Evolutionary conservation across 345 rosid genomes (phyloP), one percentile per base, ranked within the genome.

Genomic region (Dovyalis caffra): DNA sequence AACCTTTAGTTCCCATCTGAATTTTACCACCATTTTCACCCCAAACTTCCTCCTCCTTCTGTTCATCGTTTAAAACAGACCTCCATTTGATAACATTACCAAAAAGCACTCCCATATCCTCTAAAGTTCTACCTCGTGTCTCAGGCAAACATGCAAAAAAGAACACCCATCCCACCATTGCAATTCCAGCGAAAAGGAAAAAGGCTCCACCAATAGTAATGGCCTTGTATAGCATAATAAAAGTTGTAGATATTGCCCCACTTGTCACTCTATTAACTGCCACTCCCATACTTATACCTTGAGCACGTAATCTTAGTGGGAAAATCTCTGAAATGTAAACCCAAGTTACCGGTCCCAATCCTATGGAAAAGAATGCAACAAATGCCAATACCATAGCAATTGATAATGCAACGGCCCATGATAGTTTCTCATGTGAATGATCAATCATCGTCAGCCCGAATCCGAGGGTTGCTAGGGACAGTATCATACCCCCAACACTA

Each of bases 311-410:
- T 78, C 87, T 70, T 75, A 96, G 71, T 6, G 99, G 99, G 58
- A 95, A 90, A 18, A 95, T 90, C 87, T 95, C 99, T 1, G 97
- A 83, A 77, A 87, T 88, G 62, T 93, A 95, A 2, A 95, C 97
- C 92, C 94, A 89, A 1, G 97, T 69, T 25, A 93, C 83, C 0
- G 98, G 99, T 7, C 99, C 99, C 79, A 94, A 72, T 47, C 99
- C 99, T 3, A 95, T 93, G 1, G 98, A 93, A 73, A 95, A 95
- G 66, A 77, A 72, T 1, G 92, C 90, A 26, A 95, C 99, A 74
- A 75, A 89, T 8, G 88, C 78, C 56, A 95, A 67, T 21, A 91
- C 89, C 21, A 87, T 86, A 0, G 87, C 6, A 49, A 93, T 84
- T 40, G 89, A 71, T 35, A 93, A 0, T 0, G 67, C 95, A 7